Evolutionary conservation across 179 eudicot genomes (phyloP).

Genomic region (Amaranthus tricolor): DNA sequence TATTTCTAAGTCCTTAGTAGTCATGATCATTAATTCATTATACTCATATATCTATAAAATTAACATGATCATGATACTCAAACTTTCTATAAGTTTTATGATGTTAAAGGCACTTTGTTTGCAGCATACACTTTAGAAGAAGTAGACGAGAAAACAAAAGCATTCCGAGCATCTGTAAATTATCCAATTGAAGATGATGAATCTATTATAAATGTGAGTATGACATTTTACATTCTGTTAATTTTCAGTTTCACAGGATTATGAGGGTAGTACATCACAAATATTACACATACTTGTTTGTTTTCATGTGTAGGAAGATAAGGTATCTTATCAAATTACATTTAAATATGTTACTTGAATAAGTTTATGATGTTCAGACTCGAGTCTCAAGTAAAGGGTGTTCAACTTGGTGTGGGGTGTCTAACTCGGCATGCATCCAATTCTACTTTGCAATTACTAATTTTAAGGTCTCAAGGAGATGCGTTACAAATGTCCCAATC

Average conservation of each 20-base stretch:
- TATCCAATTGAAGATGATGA: conserved; percentile 45
- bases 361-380: too few relatives aligned
- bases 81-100: not conserved
- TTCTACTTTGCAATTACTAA: too few relatives aligned
- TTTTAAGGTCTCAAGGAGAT: too few relatives aligned
- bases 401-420: not conserved
- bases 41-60: not conserved
- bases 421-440: too few relatives aligned
- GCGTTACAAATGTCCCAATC: too few relatives aligned
- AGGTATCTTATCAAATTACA: not conserved
- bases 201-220: conserved; percentile 61
- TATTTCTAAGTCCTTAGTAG: too few relatives aligned
- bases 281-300: not conserved
- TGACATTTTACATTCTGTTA: not conserved
- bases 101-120: not conserved
- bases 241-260: not conserved
- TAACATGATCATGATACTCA: not conserved
- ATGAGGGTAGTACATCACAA: not conserved
- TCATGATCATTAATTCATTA: too few relatives aligned
- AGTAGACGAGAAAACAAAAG: conserved; percentile 70
- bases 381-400: not conserved
- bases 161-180: conserved; percentile 54
- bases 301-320: not conserved
- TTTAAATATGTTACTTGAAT: not conserved
- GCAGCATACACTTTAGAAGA: conserved; percentile 76